These are phyloP conservation scores for Arthrobotrys iridis DNA, from an alignment of 2,329 filamentous ascomycete species.

Conservation along the genomic window DNA sequence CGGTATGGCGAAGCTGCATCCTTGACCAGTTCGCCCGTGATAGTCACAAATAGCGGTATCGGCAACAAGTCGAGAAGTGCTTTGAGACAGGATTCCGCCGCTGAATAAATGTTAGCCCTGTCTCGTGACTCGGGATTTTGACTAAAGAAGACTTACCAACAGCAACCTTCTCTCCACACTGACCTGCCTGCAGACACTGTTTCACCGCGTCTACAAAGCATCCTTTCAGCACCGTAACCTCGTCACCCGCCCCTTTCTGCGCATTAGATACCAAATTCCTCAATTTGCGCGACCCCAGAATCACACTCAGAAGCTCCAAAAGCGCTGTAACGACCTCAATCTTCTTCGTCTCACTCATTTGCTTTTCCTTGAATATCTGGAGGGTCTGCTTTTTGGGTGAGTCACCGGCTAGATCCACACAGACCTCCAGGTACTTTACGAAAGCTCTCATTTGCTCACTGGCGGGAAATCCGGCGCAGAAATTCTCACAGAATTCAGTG, in stretches of 20 bases:
- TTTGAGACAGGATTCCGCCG: slow-evolving; percentile 70
- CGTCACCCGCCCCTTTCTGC: slow-evolving; percentile 53
- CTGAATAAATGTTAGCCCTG: slow-evolving; percentile 65
- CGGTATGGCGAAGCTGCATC: slow-evolving; percentile 78
- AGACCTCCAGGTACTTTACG: slow-evolving; percentile 78
- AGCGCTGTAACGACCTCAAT: slow-evolving; percentile 63
- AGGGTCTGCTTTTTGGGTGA: slow-evolving; percentile 63
- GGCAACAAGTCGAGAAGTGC: slow-evolving; percentile 85
- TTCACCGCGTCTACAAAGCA: slow-evolving; percentile 57
- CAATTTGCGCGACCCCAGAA: slow-evolving; percentile 55
- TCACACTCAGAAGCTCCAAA: slow-evolving; percentile 59
- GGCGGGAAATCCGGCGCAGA: slow-evolving; percentile 77
- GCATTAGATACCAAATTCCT: slow-evolving; percentile 49
- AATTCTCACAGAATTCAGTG: slow-evolving; percentile 74
- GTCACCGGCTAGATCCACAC: slow-evolving; percentile 77
- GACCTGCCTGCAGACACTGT: slow-evolving; percentile 61
- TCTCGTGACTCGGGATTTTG: slow-evolving; percentile 40
- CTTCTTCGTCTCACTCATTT: slow-evolving; percentile 46
- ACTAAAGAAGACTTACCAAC: slow-evolving; percentile 56
- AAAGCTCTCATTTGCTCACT: slow-evolving; percentile 81
- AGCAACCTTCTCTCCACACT: slow-evolving; percentile 61
- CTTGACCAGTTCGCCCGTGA: slow-evolving; percentile 82
- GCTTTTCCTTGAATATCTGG: slow-evolving; percentile 54
- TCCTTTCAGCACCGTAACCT: slow-evolving; percentile 49
- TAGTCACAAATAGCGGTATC: slow-evolving; percentile 86